Conservation (phyloP, 2,329 filamentous ascomycete species). For the Xenoacremonium recifei region DNA sequence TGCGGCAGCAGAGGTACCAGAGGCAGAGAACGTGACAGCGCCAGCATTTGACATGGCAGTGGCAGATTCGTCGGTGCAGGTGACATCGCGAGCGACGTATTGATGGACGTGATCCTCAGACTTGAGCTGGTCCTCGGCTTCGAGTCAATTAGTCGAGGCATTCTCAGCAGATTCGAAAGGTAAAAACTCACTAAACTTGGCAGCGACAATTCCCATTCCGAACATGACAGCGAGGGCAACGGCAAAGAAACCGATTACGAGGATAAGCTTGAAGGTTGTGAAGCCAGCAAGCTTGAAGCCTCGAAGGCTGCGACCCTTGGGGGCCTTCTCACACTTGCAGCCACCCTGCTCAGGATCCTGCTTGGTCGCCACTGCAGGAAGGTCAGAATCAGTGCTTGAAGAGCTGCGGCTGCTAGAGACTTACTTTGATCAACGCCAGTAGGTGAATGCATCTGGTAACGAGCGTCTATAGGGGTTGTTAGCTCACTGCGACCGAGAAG, state of each 20-base stretch:
- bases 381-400: conserved; percentile 16
- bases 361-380: conserved; percentile 25
- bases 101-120: neutral
- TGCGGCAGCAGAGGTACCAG: neutral
- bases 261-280: conserved; percentile 12
- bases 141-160: neutral
- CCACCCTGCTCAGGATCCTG: conserved; percentile 26
- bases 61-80: neutral
- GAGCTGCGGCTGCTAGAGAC: no score
- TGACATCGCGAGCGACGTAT: conserved; percentile 13
- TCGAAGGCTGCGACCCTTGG: no score
- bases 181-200: conserved; percentile 27
- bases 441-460: conserved; percentile 12
- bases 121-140: no score
- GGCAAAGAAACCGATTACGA: conserved; percentile 7
- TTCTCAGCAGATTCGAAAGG: no score
- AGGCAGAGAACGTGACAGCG: conserved; percentile 1
- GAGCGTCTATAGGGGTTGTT: conserved; percentile 13
- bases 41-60: no score
- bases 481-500: no score
- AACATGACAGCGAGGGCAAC: conserved; percentile 24
- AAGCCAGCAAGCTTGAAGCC: no score
- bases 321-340: neutral
- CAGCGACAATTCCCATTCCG: conserved; percentile 27
- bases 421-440: conserved; percentile 15